Percentiles rank a stretch among this genome's conserved stretches.
phyloP scores from a whole-genome alignment of 306 rosid species.

The Begonia fuchsioides region DNA sequence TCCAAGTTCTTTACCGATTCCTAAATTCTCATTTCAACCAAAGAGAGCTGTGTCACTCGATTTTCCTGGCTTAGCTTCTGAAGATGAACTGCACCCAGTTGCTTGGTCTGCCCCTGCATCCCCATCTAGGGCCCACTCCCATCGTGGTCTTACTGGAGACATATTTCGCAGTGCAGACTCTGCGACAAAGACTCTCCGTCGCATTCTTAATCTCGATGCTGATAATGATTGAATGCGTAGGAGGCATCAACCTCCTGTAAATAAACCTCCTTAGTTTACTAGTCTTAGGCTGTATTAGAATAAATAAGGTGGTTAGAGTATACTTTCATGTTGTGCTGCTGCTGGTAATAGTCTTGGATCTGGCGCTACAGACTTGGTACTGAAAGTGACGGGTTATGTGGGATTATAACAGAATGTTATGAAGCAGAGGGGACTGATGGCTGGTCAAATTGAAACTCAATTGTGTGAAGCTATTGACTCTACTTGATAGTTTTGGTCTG shows the following conservation, averaged over 20 bases:
- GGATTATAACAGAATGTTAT: neutral
- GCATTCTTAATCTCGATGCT: conserved; percentile 13
- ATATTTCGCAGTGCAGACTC: conserved; percentile 10
- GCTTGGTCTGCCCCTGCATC: conserved; percentile 13
- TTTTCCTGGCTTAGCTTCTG: conserved; percentile 6
- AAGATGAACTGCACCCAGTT: conserved; percentile 11
- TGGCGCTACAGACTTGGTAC: neutral
- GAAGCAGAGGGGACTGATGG: neutral
- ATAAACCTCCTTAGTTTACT: conserved; percentile 6
- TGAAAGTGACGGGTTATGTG: conserved; percentile 1
- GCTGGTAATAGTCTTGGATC: neutral
- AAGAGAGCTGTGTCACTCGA: conserved; percentile 42
- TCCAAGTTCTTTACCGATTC: conserved; percentile 82
- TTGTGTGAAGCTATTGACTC: neutral
- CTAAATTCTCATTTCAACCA: conserved; percentile 50
- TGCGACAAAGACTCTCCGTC: conserved; percentile 15
- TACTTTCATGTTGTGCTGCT: conserved; percentile 2
- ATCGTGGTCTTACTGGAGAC: neutral
- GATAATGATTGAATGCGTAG: conserved; percentile 7
- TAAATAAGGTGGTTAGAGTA: conserved; percentile 8
- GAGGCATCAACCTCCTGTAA: conserved; percentile 11
- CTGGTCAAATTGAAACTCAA: neutral
- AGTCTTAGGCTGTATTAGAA: conserved; percentile 9
- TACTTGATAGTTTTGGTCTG: no score
- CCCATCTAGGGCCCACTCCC: conserved; percentile 9